A percentile compares a stretch with the other conserved stretches of the same genome.
Evolutionary conservation across 345 rosid genomes (phyloP).

Genomic region (Mangifera indica): DNA sequence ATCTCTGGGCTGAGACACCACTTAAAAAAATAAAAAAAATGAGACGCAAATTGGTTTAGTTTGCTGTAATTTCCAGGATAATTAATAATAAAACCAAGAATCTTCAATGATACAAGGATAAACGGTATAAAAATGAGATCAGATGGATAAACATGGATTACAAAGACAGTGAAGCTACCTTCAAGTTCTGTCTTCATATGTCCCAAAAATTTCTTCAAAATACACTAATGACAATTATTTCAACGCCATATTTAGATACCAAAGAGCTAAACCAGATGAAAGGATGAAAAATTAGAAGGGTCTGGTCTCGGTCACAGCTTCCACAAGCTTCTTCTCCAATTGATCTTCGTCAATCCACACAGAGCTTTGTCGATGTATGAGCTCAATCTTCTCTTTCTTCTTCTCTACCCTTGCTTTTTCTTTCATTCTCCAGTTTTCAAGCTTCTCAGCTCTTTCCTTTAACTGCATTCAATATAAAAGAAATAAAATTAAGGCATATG

Average conservation of each 20-base stretch:
- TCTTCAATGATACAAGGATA: neutral
- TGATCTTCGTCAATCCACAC: constrained; percentile 57
- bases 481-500: neutral
- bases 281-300: constrained; percentile 37
- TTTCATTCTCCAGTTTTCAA: constrained; percentile 73
- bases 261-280: neutral
- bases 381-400: constrained; percentile 42
- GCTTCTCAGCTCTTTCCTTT: constrained; percentile 80
- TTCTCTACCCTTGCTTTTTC: constrained; percentile 44
- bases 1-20: too few relatives aligned
- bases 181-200: neutral
- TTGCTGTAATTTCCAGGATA: too few relatives aligned
- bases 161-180: neutral
- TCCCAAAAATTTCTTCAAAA: neutral
- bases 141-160: neutral
- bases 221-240: neutral
- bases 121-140: neutral
- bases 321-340: constrained; percentile 43
- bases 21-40: too few relatives aligned
- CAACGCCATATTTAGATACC: constrained; percentile 1
- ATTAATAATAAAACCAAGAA: neutral
- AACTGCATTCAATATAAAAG: constrained; percentile 38
- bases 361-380: constrained; percentile 55
- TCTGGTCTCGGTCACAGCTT: constrained; percentile 29
- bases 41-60: too few relatives aligned